A percentile compares a stretch with the other conserved stretches of the same genome.
These are phyloP conservation scores for Amylocarpus encephaloides DNA, from an alignment of 2,329 filamentous ascomycete species.

Conservation along the genomic window DNA sequence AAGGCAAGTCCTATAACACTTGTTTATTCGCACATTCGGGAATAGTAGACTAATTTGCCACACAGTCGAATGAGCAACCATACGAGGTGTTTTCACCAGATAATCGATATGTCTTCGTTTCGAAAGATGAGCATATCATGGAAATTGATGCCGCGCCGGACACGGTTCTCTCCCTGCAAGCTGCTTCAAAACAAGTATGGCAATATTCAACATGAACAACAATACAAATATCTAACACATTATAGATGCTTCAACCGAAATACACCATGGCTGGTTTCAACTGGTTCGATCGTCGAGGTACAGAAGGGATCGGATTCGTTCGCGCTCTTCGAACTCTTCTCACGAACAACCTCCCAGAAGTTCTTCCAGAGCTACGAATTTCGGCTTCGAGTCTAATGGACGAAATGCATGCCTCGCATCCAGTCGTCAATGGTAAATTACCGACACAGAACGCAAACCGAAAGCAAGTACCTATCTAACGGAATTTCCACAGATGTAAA, in stretches of 20 bases:
- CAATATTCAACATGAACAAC: not conserved
- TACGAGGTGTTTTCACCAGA: slow-evolving; percentile 3
- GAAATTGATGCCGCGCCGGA: slow-evolving; percentile 8
- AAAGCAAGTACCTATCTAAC: not conserved
- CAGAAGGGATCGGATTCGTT: slow-evolving; percentile 8
- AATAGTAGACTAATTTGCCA: not conserved
- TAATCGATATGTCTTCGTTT: slow-evolving; percentile 5
- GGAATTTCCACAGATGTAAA: not conserved
- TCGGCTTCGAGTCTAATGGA: not conserved
- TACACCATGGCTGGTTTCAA: slow-evolving; percentile 14
- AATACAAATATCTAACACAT: not conserved
- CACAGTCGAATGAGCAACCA: not conserved
- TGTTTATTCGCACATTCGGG: not conserved
- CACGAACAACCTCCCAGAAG: slow-evolving; percentile 8
- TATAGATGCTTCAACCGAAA: slow-evolving; percentile 10
- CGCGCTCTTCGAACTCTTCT: slow-evolving; percentile 8
- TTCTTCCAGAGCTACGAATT: slow-evolving; percentile 6
- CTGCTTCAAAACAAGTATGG: slow-evolving; percentile 9
- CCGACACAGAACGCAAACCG: not conserved
- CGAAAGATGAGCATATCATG: slow-evolving; percentile 4
- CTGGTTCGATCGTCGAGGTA: slow-evolving; percentile 10
- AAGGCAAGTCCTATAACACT: not conserved
- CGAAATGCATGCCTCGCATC: not conserved
- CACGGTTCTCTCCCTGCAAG: slow-evolving; percentile 9
- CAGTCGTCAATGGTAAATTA: not conserved